Base-by-base conservation (phyloP, 192 early-diverging fungal genomes). In the Diversispora eburnea region DNA sequence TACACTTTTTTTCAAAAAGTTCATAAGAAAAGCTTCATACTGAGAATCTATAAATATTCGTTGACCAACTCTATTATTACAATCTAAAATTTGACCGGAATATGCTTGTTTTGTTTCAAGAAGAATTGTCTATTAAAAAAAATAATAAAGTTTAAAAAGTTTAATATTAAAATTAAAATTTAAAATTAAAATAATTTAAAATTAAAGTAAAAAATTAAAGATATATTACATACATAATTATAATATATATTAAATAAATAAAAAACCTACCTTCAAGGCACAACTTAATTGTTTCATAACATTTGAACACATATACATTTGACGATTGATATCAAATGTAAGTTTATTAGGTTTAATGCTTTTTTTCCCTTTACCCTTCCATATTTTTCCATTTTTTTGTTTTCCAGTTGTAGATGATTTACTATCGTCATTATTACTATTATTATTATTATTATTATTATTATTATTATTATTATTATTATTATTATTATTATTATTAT, bases 21-120 rank as follows among this genome's bases (percentile, higher is more conserved):
- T 73, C 58, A 73, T 73, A n/a, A 73, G 41, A 55, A 73, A 73
- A 8, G 72, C 62, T 73, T 73, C 72, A 73, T 73, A 63, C 8
- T 73, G 51, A 3, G 72, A 73, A 41, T 73, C 72, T 7, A 73
- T 48, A 54, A 73, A 73, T 63, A 73, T 63, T 52, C 60, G 10
- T 64, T 73, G 72, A 13, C 58, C 72, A 39, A 22, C 63, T 39
- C 61, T 73, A 63, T 73, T 73, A 17, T 73, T 47, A 52, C 72
- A 73, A 17, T 73, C 72, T 39, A 73, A 39, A 42, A 63, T 33
- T 51, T 73, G 72, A 25, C 49, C 60, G 7, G 59, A n/a, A 55
- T 73, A 73, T 0, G 49, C 41, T 48, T 73, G 56, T 45, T 63
- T 73, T 9, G 60, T 52, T 63, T 73, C 72, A 10, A 47, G 72